Base-by-base conservation (phyloP, 768 basidiomycete species). In the Gymnopilus junonius region DNA sequence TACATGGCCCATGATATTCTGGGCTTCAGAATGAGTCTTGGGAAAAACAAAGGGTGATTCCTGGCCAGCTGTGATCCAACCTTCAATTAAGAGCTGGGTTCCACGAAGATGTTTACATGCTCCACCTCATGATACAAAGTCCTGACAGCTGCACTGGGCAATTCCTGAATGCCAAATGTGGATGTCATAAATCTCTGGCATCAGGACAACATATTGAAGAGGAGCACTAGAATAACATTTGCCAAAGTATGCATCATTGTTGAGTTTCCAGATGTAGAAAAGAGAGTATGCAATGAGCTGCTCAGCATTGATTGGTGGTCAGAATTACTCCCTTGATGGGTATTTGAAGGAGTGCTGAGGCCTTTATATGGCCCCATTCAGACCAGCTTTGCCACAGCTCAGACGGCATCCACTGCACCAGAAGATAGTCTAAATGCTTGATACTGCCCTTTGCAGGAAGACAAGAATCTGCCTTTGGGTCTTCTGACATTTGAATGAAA, bases 241-340 rank as follows among this genome's bases (percentile, higher is more conserved):
- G n/a, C n/a, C n/a, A n/a, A 37, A 17, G 37, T 37, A 37, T 10
- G 37, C 17, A 17, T 37, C 17, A 10, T 2, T 17, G 8, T 37
- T 10, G 37, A 37, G 37, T 2, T 17, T 3, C 37, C 3, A 37
- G 3, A 37, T 17, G 20, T 4, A 15, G 27, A 48, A 20, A 29
- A 21, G 20, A 29, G 2, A n/a, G n/a, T 20, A 2, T 48, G 10
- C 11, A 21, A 21, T 2, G 6, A 48, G 11, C 20, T 48, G 4
- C 11, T 29, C 27, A 2, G 27, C 45, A 4, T 10, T 79, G 78
- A 50, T 81, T 81, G 29, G 78, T 80, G 2, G 79, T 80, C 0
- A 75, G 67, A 4, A 79, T 25, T 1, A 81, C 70, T 1, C 65
- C 69, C 0, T 76, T 70, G 10, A 79, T 39, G 0, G 61, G 29